Conservation (phyloP, 2,329 filamentous ascomycete genomes). For the Colletotrichum viniferum region DNA sequence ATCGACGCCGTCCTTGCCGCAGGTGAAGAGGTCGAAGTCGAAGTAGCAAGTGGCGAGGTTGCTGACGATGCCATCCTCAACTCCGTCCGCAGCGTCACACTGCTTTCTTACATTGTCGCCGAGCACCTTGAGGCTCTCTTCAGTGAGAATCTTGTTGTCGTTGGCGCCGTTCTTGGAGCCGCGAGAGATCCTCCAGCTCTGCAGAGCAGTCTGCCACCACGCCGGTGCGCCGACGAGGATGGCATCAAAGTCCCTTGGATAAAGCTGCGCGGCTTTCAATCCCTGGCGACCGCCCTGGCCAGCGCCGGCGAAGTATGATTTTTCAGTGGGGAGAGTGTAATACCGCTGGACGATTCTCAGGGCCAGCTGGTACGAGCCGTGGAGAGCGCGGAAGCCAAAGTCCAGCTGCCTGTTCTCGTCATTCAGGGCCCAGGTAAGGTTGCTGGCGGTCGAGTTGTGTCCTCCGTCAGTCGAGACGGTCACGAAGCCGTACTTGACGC, state of each 20-base stretch:
- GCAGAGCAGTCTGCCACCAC: constrained; percentile 55
- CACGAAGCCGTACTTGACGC: constrained; percentile 41
- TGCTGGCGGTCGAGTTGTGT: constrained; percentile 36
- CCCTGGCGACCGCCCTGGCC: constrained; percentile 58
- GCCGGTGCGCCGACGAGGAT: constrained; percentile 53
- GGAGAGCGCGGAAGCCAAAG: constrained; percentile 45
- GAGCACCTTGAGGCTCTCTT: constrained; percentile 47
- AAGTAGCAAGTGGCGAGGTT: constrained; percentile 49
- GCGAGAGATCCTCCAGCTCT: constrained; percentile 44
- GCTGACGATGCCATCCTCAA: constrained; percentile 54
- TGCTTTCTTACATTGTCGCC: constrained; percentile 48
- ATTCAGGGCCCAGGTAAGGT: constrained; percentile 42
- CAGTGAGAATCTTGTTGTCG: constrained; percentile 46
- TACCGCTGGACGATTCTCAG: constrained; percentile 52
- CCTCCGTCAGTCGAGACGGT: constrained; percentile 48
- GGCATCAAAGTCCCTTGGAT: constrained; percentile 49
- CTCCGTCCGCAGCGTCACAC: constrained; percentile 55
- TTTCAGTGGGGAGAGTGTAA: constrained; percentile 40
- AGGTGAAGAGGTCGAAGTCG: constrained; percentile 43
- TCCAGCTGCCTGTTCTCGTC: constrained; percentile 37
- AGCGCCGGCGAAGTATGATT: constrained; percentile 52
- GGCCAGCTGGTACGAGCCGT: constrained; percentile 51
- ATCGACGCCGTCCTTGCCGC: constrained; percentile 29
- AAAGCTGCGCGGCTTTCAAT: constrained; percentile 26
- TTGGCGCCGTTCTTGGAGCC: constrained; percentile 52